Percentiles rank a stretch among this genome's conserved stretches.
Evolutionary conservation across 2,329 filamentous ascomycete genomes (phyloP).

Genomic region (Neurospora crassa): DNA sequence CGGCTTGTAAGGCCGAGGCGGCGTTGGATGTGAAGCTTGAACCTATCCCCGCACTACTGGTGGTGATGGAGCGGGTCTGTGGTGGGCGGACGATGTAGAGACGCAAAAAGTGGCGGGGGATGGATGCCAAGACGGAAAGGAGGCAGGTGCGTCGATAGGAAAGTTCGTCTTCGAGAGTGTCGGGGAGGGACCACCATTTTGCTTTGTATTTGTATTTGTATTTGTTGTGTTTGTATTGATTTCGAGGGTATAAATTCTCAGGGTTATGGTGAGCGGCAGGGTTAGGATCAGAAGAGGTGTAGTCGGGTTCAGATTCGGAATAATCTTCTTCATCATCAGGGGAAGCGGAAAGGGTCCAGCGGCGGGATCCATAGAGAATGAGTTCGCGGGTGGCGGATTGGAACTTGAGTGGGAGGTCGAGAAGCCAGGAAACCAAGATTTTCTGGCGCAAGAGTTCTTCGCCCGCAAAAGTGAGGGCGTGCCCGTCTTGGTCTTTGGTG

Average conservation of each 20-base stretch:
- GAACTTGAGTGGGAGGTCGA: slow-evolving; percentile 53
- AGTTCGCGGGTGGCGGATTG: slow-evolving; percentile 54
- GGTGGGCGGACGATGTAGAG: slow-evolving; percentile 55
- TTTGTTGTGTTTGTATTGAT: too few species aligned
- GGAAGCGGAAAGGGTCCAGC: slow-evolving; percentile 37
- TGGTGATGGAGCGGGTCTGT: neutral
- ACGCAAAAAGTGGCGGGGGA: slow-evolving; percentile 57
- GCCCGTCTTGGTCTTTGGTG: slow-evolving; percentile 23
- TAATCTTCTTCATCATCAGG: slow-evolving; percentile 8
- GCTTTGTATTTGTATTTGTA: neutral
- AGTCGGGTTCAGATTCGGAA: too few species aligned
- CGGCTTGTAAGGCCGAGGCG: neutral
- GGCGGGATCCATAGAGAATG: slow-evolving; percentile 53
- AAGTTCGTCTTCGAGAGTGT: slow-evolving; percentile 59
- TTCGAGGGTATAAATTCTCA: too few species aligned
- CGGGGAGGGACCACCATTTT: slow-evolving; percentile 62
- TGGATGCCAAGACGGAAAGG: slow-evolving; percentile 58
- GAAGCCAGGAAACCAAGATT: slow-evolving; percentile 54
- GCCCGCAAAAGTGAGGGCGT: slow-evolving; percentile 29
- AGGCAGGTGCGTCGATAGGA: slow-evolving; percentile 56
- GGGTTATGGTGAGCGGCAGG: too few species aligned
- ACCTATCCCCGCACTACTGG: neutral
- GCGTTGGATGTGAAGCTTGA: neutral
- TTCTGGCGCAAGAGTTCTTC: slow-evolving; percentile 64
- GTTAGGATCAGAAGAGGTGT: too few species aligned